Conservation (phyloP, 2,329 filamentous ascomycete genomes). For the Didymosphaeria variabile region DNA sequence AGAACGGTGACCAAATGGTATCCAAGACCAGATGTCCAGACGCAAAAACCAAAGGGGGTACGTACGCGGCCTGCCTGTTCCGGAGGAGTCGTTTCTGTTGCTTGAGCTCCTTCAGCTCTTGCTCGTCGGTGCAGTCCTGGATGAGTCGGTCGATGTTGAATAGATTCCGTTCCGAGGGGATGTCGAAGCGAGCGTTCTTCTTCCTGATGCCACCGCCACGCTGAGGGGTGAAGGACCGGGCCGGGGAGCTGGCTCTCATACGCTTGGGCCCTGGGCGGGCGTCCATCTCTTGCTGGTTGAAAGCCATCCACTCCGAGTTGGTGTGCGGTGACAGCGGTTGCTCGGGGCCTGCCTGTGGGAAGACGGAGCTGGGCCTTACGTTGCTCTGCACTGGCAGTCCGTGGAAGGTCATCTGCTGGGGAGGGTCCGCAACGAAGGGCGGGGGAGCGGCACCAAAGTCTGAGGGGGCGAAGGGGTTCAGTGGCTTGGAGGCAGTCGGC, state of each 20-base stretch:
- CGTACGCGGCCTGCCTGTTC: constrained; percentile 95
- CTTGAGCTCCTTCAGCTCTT: constrained; percentile 97
- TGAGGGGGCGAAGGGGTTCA: constrained; percentile 67
- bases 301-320: constrained; percentile 66
- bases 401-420: constrained; percentile 52
- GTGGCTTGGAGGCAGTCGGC: constrained; percentile 75
- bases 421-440: constrained; percentile 53
- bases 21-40: constrained; percentile 32
- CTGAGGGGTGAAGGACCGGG: constrained; percentile 78
- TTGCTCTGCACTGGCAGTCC: constrained; percentile 49
- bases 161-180: constrained; percentile 90
- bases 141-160: constrained; percentile 96
- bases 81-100: constrained; percentile 94
- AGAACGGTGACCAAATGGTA: constrained; percentile 40
- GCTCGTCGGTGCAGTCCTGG: constrained; percentile 84
- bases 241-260: constrained; percentile 73
- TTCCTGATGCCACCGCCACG: constrained; percentile 92
- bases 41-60: constrained; percentile 40
- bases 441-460: constrained; percentile 60
- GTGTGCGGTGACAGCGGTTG: constrained; percentile 69
- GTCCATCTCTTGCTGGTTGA: constrained; percentile 62
- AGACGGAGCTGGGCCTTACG: constrained; percentile 60
- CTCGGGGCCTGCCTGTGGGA: constrained; percentile 54
- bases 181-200: constrained; percentile 98
- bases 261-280: constrained; percentile 58